These are phyloP conservation scores for Exobasidium cylindrosporum DNA, from an alignment of 1,284 basidiomycete genomes.

Conservation along the genomic window DNA sequence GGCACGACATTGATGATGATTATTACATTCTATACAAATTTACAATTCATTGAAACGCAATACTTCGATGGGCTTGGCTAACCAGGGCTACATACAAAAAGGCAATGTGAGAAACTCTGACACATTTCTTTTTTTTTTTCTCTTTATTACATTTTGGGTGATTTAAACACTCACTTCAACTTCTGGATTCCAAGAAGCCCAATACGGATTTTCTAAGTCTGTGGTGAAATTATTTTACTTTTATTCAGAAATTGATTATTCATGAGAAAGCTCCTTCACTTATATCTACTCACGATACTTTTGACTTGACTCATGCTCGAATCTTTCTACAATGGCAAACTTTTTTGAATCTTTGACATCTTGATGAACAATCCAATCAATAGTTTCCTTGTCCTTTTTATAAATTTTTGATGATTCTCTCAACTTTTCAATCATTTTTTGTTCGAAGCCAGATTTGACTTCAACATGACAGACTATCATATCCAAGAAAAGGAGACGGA, in stretches of 20 bases:
- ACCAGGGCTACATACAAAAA: slow-evolving; percentile 15
- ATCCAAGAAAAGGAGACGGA: too few species aligned
- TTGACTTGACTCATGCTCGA: slow-evolving; percentile 19
- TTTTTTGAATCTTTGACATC: slow-evolving; percentile 13
- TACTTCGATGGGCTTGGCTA: slow-evolving; percentile 20
- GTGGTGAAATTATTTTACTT: neutral
- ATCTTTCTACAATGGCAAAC: slow-evolving; percentile 23
- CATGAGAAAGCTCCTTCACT: too few species aligned
- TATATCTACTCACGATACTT: slow-evolving; percentile 16
- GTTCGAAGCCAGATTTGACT: slow-evolving; percentile 19
- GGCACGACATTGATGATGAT: too few species aligned
- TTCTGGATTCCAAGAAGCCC: slow-evolving; percentile 18
- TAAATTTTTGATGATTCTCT: slow-evolving; percentile 16
- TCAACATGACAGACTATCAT: slow-evolving; percentile 15
- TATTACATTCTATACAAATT: too few species aligned
- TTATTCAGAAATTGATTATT: too few species aligned
- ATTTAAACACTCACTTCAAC: slow-evolving; percentile 15
- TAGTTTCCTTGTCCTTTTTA: slow-evolving; percentile 19
- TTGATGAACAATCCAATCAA: slow-evolving; percentile 21
- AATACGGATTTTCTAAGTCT: slow-evolving; percentile 17
- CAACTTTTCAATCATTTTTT: slow-evolving; percentile 18
- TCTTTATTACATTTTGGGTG: neutral
- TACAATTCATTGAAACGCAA: slow-evolving; percentile 19
- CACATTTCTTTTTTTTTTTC: neutral
- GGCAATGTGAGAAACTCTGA: neutral